Percentiles rank a stretch among this genome's conserved stretches.
Evolutionary conservation across 2,329 filamentous ascomycete genomes (phyloP).

Genomic region (Colletotrichum coccodes): DNA sequence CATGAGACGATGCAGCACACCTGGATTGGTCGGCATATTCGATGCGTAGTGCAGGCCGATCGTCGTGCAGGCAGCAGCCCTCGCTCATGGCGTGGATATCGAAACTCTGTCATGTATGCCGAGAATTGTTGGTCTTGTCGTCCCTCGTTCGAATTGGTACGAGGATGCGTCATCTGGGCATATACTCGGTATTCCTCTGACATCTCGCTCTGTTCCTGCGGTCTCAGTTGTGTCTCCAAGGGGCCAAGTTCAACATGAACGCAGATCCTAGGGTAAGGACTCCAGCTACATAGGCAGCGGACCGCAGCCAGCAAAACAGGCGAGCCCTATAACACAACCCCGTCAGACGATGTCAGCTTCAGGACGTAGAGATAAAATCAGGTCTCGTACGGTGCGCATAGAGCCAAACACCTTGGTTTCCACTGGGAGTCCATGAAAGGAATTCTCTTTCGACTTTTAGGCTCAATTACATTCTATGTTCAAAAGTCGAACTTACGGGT

Average conservation of each 20-base stretch:
- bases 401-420: neutral
- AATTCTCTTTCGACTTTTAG: neutral
- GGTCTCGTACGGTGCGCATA: neutral
- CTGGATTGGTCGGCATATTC: no score
- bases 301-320: neutral
- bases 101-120: neutral
- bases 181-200: neutral
- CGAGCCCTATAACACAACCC: constrained; percentile 8
- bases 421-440: neutral
- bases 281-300: neutral
- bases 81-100: neutral
- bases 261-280: no score
- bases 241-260: no score
- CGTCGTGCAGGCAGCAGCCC: neutral
- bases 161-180: neutral
- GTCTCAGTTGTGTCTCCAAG: no score
- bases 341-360: constrained; percentile 2
- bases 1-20: no score
- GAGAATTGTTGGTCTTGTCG: neutral
- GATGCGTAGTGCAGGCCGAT: no score
- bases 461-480: neutral
- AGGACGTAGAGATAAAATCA: neutral
- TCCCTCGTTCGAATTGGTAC: no score
- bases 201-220: neutral
- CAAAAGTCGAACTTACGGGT: neutral